phyloP scores from a whole-genome alignment of 768 basidiomycete species.

The Pleurotus pulmonarius region DNA sequence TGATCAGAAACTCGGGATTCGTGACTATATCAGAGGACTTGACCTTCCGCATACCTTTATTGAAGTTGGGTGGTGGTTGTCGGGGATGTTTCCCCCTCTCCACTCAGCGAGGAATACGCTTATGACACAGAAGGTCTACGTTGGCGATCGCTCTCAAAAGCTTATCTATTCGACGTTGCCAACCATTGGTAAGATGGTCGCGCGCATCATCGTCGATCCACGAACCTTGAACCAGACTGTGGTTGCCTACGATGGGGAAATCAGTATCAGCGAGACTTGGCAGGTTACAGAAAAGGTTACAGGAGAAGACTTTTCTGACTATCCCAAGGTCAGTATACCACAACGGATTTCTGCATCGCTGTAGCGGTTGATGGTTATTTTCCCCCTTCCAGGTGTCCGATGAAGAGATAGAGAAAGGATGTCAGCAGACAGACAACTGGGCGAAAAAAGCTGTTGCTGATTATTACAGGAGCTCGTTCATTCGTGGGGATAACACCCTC shows the following conservation, averaged over 20 bases:
- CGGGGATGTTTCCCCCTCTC: background rate
- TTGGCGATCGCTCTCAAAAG: background rate
- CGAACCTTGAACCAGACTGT: background rate
- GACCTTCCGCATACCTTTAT: background rate
- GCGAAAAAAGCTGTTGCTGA: background rate
- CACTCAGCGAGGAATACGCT: constrained; percentile 1
- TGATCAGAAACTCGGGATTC: background rate
- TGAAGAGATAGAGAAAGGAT: background rate
- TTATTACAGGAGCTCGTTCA: background rate
- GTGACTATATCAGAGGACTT: background rate
- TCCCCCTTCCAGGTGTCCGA: background rate
- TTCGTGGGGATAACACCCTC: background rate
- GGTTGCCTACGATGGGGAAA: background rate
- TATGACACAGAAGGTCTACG: background rate
- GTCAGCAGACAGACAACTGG: background rate
- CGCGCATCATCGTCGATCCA: background rate
- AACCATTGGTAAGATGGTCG: background rate
- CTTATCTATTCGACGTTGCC: background rate
- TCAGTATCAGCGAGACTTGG: background rate
- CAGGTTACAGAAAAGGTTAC: background rate
- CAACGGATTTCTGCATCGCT: too few relatives aligned
- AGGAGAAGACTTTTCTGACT: background rate
- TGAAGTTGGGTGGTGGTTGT: constrained; percentile 2
- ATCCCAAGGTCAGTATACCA: background rate
- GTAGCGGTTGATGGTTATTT: too few relatives aligned